Percentiles rank a stretch among this genome's conserved stretches.
Evolutionary conservation across 192 early-diverging fungal genomes (phyloP).

Genomic region (Rhizophagus clarus): DNA sequence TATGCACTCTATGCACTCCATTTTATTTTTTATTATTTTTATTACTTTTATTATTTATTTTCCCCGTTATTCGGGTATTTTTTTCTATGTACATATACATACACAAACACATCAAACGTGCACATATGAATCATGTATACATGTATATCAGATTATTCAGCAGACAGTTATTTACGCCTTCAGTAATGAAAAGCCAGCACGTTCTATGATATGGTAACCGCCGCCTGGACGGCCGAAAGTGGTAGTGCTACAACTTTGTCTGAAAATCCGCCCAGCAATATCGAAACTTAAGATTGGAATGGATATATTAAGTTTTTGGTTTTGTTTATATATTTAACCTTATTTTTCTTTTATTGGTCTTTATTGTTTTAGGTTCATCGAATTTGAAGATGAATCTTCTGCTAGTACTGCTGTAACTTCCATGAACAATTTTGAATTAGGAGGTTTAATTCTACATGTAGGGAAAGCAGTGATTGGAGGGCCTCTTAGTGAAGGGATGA

Average conservation of each 20-base stretch:
- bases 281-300: neutral
- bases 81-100: constrained; percentile 12
- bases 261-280: constrained; percentile 6
- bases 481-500: constrained; percentile 79
- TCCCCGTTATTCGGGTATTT: neutral
- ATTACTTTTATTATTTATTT: constrained; percentile 17
- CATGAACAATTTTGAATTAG: constrained; percentile 81
- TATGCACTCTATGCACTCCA: constrained; percentile 38
- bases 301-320: constrained; percentile 22
- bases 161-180: constrained; percentile 21
- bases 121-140: neutral
- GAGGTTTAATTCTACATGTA: constrained; percentile 70
- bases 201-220: constrained; percentile 17
- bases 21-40: constrained; percentile 14
- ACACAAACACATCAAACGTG: neutral
- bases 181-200: constrained; percentile 25
- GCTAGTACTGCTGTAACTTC: constrained; percentile 63
- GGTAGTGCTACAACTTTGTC: constrained; percentile 16
- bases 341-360: neutral
- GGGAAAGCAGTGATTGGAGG: constrained; percentile 74
- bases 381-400: constrained; percentile 65
- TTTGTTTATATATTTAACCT: constrained; percentile 10
- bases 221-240: constrained; percentile 26
- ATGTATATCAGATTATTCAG: neutral
- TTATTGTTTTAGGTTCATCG: constrained; percentile 64